Base-by-base conservation (phyloP, 129 eudicot genomes). In the Pittosporum tobira region DNA sequence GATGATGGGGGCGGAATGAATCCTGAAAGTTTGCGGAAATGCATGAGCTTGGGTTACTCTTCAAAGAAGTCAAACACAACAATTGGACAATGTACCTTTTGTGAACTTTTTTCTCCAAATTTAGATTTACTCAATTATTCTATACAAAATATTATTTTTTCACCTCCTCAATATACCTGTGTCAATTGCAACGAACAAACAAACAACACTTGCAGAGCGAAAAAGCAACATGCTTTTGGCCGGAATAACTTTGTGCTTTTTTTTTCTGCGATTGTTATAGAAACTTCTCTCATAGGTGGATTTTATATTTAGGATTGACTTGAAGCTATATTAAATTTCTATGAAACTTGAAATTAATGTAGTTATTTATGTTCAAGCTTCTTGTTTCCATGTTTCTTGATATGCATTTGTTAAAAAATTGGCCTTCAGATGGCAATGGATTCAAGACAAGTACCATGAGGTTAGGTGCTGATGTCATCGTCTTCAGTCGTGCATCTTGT, bases 1-100 rank as follows among this genome's bases (percentile, higher is more conserved):
- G 97, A 90, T 64, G 94, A 90, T 71, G 95, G 97, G 28, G 94
- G 95, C 61, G 97, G 97, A 71, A 90, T 90, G 97, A 78, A 86
- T 68, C 95, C 97, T 38, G 97, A 85, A 28, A 61, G 77, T 53
- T 68, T 90, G 50, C 77, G 88, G 49, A 90, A 85, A 69, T 90
- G 97, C 78, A 90, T 90, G 97, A 90, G 97, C 73, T 76, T 90
- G 72, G 97, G 97, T 20, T 90, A 90, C 76, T 90, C 97, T 25
- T 77, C 95, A 14, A 90, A 90, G 80, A 90, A 77, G 67, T 59
- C 95, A 34, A 90, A 82, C 74, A 79, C 72, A 31, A 90, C 95
- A 45, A 90, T 90, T 63, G 97, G 95, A 19, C 95, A 85, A 70
- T 90, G 97, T 90, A 77, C 82, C 57, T 68, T 43, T 29, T 15